phyloP scores from a whole-genome alignment of 1,284 basidiomycete species.

The Microbotryum lychnidis-dioicae region DNA sequence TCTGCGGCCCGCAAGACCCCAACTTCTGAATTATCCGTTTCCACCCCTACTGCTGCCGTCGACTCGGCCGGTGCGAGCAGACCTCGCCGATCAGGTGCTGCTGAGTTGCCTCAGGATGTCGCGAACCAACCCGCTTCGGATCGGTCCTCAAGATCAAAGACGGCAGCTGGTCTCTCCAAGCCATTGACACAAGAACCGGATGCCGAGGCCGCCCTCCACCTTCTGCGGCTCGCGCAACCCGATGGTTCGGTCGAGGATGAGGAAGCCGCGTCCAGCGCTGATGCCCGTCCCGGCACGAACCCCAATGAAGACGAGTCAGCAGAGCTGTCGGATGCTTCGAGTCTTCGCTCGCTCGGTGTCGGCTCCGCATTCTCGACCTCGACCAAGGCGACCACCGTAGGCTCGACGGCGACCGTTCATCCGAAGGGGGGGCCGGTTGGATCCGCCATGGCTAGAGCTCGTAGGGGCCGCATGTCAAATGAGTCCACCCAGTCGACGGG shows the following conservation, averaged over 20 bases:
- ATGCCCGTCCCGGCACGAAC: no score
- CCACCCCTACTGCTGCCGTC: not conserved
- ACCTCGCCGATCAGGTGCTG: not conserved
- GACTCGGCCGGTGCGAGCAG: constrained; percentile 2
- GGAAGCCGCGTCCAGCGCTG: constrained; percentile 13
- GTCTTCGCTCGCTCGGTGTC: constrained; percentile 21
- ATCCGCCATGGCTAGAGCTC: no score
- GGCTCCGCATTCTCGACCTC: not conserved
- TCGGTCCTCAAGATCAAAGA: not conserved
- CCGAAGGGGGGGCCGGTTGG: no score
- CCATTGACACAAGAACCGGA: constrained; percentile 12
- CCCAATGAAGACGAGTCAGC: no score
- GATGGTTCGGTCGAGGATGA: constrained; percentile 13
- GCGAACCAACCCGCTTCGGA: no score
- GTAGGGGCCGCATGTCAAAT: no score
- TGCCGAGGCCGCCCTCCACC: constrained; percentile 27
- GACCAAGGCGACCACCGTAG: no score
- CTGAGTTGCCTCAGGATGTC: no score
- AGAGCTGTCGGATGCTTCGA: constrained; percentile 19
- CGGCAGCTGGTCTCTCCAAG: not conserved
- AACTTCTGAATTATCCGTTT: no score
- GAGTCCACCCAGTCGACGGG: no score
- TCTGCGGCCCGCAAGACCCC: no score
- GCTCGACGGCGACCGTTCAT: no score
- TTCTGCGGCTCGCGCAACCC: constrained; percentile 25